Conservation (phyloP, 2,329 filamentous ascomycete species). For the Xylaria sp. region DNA sequence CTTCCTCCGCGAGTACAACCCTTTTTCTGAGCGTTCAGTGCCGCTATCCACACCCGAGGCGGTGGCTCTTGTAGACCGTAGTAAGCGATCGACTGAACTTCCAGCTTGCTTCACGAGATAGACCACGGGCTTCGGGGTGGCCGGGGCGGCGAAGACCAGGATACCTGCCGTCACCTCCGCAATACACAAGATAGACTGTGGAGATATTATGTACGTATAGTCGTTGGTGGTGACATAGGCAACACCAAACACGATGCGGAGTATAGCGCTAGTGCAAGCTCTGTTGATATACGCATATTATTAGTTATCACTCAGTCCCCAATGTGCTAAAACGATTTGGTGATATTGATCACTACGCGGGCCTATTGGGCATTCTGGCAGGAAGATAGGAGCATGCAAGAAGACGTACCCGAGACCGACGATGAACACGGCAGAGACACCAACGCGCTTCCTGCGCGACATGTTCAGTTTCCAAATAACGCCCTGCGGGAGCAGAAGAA, state of each 20-base stretch:
- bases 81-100: neutral
- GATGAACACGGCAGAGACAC: neutral
- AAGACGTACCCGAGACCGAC: neutral
- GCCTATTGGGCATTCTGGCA: too few species aligned
- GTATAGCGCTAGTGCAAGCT: neutral
- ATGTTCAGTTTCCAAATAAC: constrained; percentile 1
- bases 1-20: too few species aligned
- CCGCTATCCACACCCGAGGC: too few species aligned
- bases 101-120: neutral
- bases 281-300: too few species aligned
- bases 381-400: too few species aligned
- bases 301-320: too few species aligned
- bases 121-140: neutral
- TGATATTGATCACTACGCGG: too few species aligned
- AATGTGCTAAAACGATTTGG: too few species aligned
- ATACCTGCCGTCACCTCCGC: constrained; percentile 1
- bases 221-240: constrained; percentile 1
- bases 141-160: neutral
- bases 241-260: neutral
- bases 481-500: neutral
- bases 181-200: constrained; percentile 5
- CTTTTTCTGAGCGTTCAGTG: too few species aligned
- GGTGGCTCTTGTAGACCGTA: too few species aligned
- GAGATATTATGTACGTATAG: neutral
- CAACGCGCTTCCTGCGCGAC: neutral